Evolutionary conservation across 805 yeast species (phyloP), one percentile per base, ranked within the genome.

Genomic region (Starmerella floricola): DNA sequence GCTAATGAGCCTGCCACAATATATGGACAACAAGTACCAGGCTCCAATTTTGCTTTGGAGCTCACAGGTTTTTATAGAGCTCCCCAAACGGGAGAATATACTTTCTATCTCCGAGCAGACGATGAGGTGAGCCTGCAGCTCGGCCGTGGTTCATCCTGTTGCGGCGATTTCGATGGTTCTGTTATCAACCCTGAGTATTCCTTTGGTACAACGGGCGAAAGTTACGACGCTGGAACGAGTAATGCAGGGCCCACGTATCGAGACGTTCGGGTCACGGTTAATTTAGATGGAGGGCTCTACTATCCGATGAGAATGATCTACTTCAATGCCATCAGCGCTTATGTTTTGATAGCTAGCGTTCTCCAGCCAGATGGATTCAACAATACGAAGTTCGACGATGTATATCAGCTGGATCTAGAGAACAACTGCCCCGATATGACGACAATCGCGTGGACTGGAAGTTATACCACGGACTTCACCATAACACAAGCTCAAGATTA

Each of bases 301-400:
- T 40, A 40, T 24, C 43, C 43, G 10, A 29, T 40, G 15, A 32
- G 43, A 20, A 16, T 40, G 8, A 19, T 40, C 12, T 40, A 40
- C 33, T 40, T 34, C 27, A 40, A 40, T 20, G 33, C 28, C 8
- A 8, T 33, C 8, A 31, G 38, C 15, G 24, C 24, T 4, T 8
- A 6, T 6, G 19, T 18, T 4, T 3, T 34, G 8, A 6, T n/a
- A 5, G 15, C 33, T 6, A 24, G 21, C 4, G 6, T 16, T 24
- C 33, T 18, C 3, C 17, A 21, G 29, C 43, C 43, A 6, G 38
- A 40, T 28, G 43, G 43, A 16, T 27, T 26, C 6, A 16, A 26
- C 8, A 23, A 21, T 10, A 18, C 4, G 5, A 20, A 19, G 5
- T 34, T 40, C n/a, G 12, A 6, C 8, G 27, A 34, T 17, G 43